Base-by-base conservation (phyloP, 352 stramenopile species). In the Phytopythium ostracodes region DNA sequence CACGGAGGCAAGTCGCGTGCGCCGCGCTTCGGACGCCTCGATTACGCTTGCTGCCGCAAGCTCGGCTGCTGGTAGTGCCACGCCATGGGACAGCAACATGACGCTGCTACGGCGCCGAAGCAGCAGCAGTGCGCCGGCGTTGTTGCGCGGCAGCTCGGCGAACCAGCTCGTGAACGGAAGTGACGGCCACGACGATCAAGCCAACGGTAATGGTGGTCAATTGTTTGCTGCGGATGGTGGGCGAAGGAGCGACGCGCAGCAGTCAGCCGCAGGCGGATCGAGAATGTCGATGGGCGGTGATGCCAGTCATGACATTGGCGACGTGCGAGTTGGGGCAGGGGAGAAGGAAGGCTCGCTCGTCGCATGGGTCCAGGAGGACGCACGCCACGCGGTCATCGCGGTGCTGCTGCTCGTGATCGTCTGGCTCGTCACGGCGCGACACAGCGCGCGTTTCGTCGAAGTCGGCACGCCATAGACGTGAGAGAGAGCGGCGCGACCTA, bases 271-370 rank as follows among this genome's bases (percentile, higher is more conserved):
- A n/a, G 53, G 27, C 46, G 59, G 51, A 7, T 22, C 54, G 25
- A 54, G 42, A 4, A 44, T 44, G 24, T 62, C 64, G 22, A 44
- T 47, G 8, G 59, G 65, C 24, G 69, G 69, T 8, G 67, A 73
- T 5, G 64, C 59, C 5, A 65, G 69, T 8, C 66, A 73, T 5
- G 64, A 57, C 5, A 65, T 68, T 14, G 35, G 62, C 15, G 59
- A 67, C 22, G 66, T 62, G 31, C 69, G 76, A 50, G 62, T 68
- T 7, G 59, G 63, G 18, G 63, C 71, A 2, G 49, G 75, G 17
- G 71, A 86, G 53, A 91, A 90, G 65, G 76, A 84, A 22, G 84
- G 76, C 10, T 94, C 84, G 10, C 60, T 94, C 27, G 56, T 91
- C 18, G 72, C 73, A 2, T 94, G 84, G 84, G 62, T 91, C 52